Conservation (phyloP, 164 flowering plant genomes). For the Taxillus chinensis region DNA sequence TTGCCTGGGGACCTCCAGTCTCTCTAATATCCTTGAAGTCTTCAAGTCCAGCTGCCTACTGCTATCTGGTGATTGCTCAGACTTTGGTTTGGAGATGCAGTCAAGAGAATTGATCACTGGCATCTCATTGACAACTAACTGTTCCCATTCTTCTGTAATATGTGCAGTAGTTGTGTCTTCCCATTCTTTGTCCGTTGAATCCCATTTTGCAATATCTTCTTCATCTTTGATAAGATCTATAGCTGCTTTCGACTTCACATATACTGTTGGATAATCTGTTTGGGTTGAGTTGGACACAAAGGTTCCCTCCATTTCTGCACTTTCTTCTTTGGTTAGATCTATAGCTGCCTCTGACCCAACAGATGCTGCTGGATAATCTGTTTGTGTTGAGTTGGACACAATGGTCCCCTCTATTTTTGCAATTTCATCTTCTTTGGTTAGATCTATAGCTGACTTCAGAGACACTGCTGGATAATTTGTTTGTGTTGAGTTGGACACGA, state of each 20-base stretch:
- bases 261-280: constrained; percentile 14
- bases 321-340: too few species aligned
- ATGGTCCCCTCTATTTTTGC: constrained; percentile 1
- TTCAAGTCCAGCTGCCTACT: constrained; percentile 43
- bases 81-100: constrained; percentile 21
- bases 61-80: constrained; percentile 23
- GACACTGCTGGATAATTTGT: constrained; percentile 14
- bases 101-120: constrained; percentile 31
- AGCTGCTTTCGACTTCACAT: constrained; percentile 10
- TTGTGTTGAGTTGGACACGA: constrained; percentile 14
- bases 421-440: constrained; percentile 16
- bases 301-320: constrained; percentile 2
- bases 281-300: constrained; percentile 13
- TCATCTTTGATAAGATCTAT: constrained; percentile 11
- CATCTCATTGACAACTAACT: constrained; percentile 45
- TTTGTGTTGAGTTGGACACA: neutral
- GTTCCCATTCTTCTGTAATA: constrained; percentile 71
- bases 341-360: too few species aligned
- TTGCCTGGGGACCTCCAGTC: constrained; percentile 65
- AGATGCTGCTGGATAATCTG: too few species aligned
- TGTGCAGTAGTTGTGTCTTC: constrained; percentile 13
- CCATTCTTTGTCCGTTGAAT: constrained; percentile 10
- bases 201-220: constrained; percentile 12
- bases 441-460: constrained; percentile 9
- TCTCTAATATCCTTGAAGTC: constrained; percentile 78